Evolutionary conservation across 805 yeast genomes (phyloP).

Genomic region (Ogataea trehaloabstinens): DNA sequence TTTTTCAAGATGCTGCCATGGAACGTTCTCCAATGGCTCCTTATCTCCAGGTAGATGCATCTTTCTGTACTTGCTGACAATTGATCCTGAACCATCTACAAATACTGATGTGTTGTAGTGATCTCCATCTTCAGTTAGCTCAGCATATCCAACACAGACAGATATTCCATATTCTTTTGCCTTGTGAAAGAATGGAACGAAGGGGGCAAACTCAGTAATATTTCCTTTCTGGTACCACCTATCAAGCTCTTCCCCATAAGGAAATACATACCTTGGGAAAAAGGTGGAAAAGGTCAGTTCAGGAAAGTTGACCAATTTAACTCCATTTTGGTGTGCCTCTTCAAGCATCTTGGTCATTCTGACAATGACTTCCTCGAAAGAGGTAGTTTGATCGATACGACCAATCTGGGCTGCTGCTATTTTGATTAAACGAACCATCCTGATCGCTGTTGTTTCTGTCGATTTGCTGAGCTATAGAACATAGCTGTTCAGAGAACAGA

Average conservation of each 20-base stretch:
- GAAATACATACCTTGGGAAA: constrained; percentile 34
- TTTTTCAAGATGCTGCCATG: constrained; percentile 35
- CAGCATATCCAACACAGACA: constrained; percentile 37
- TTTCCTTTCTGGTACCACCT: constrained; percentile 36
- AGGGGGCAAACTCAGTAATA: constrained; percentile 23
- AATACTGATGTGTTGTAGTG: constrained; percentile 35
- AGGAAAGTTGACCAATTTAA: constrained; percentile 34
- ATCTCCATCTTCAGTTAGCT: constrained; percentile 37
- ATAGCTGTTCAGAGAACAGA: no score
- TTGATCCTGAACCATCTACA: constrained; percentile 31
- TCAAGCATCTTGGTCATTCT: constrained; percentile 29
- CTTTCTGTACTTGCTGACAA: constrained; percentile 36
- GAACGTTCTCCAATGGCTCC: constrained; percentile 28
- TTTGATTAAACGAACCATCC: constrained; percentile 7
- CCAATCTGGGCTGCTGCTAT: constrained; percentile 36
- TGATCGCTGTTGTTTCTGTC: no score
- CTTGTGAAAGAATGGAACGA: constrained; percentile 37
- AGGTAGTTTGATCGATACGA: constrained; percentile 30
- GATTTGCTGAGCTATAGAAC: no score
- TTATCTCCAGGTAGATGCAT: constrained; percentile 39
- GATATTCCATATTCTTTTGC: constrained; percentile 31
- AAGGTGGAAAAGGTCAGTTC: constrained; percentile 23
- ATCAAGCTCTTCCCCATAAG: constrained; percentile 33
- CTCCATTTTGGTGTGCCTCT: constrained; percentile 30
- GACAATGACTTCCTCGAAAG: constrained; percentile 30